Conservation (phyloP, 768 basidiomycete species). For the Phanerochaete sordida region DNA sequence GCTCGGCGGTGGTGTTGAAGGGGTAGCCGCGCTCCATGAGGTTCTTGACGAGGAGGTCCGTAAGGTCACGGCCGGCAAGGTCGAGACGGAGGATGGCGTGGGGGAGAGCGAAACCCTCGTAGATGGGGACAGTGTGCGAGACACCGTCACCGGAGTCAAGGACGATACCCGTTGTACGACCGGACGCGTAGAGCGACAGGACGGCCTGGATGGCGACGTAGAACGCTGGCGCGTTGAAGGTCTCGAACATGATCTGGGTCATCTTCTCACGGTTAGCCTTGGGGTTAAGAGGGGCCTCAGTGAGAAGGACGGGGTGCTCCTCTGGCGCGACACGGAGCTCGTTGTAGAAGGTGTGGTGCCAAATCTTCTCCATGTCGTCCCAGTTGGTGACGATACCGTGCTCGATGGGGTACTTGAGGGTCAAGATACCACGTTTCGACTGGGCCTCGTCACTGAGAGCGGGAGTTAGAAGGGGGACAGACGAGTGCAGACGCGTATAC, state of each 20-base stretch:
- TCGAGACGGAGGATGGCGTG: constrained; percentile 70
- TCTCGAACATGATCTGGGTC: constrained; percentile 97
- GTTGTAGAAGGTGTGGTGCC: constrained; percentile 82
- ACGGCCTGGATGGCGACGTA: constrained; percentile 92
- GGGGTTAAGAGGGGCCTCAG: constrained; percentile 90
- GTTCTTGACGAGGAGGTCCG: constrained; percentile 53
- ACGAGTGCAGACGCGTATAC: constrained; percentile 12
- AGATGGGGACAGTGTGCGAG: constrained; percentile 69
- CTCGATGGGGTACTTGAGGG: constrained; percentile 68
- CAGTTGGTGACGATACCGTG: constrained; percentile 75
- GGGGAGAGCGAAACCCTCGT: constrained; percentile 67
- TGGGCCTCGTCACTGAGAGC: constrained; percentile 60
- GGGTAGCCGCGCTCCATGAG: constrained; percentile 59
- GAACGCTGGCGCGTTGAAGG: constrained; percentile 90
- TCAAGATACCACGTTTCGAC: constrained; percentile 70
- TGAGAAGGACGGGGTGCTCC: constrained; percentile 89
- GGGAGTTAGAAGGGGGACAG: neutral
- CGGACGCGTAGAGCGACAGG: constrained; percentile 71
- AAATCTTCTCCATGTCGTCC: constrained; percentile 78
- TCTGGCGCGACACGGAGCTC: constrained; percentile 91
- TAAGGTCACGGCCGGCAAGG: constrained; percentile 63
- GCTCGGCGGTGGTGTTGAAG: constrained; percentile 59
- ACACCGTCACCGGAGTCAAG: constrained; percentile 76
- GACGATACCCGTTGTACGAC: constrained; percentile 71
- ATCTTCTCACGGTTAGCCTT: constrained; percentile 93